Evolutionary conservation across 1,284 basidiomycete species (phyloP).

Genomic region (Malassezia obtusa): DNA sequence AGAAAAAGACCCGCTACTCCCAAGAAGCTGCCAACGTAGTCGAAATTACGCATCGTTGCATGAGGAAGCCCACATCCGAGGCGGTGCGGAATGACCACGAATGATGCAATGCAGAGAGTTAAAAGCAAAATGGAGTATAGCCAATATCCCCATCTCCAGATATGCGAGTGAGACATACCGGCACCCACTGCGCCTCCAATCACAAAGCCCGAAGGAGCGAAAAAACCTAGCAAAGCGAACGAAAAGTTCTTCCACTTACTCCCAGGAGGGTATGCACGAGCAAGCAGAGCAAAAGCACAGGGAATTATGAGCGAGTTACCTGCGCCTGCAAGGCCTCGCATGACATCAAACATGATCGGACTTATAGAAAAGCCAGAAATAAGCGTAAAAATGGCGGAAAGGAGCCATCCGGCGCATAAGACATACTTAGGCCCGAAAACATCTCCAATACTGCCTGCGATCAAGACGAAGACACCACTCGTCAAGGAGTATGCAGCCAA

Average conservation of each 20-base stretch:
- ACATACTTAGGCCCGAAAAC: conserved; percentile 25
- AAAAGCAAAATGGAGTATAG: conserved; percentile 21
- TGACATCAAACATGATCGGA: conserved; percentile 32
- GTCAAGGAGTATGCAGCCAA: conserved; percentile 30
- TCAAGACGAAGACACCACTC: conserved; percentile 32
- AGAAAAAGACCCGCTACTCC: conserved; percentile 27
- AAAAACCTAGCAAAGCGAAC: conserved; percentile 28
- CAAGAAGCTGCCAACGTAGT: conserved; percentile 20
- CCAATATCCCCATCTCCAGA: conserved; percentile 33
- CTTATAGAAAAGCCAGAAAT: conserved; percentile 25
- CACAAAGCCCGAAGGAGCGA: conserved; percentile 32
- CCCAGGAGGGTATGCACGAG: conserved; percentile 21
- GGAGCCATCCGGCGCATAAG: conserved; percentile 24
- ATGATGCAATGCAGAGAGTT: conserved; percentile 15
- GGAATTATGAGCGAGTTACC: conserved; percentile 29
- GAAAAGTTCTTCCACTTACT: conserved; percentile 21
- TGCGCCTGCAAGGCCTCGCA: conserved; percentile 29
- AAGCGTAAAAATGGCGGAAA: conserved; percentile 20
- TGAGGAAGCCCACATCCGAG: conserved; percentile 19
- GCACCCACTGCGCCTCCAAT: conserved; percentile 25
- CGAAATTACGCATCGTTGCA: conserved; percentile 13
- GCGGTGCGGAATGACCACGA: conserved; percentile 22
- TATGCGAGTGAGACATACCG: conserved; percentile 10
- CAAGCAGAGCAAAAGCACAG: conserved; percentile 29
- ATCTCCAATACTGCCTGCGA: conserved; percentile 30